Conservation (phyloP, 192 early-diverging fungal genomes). For the Umbelopsis ramanniana region DNA sequence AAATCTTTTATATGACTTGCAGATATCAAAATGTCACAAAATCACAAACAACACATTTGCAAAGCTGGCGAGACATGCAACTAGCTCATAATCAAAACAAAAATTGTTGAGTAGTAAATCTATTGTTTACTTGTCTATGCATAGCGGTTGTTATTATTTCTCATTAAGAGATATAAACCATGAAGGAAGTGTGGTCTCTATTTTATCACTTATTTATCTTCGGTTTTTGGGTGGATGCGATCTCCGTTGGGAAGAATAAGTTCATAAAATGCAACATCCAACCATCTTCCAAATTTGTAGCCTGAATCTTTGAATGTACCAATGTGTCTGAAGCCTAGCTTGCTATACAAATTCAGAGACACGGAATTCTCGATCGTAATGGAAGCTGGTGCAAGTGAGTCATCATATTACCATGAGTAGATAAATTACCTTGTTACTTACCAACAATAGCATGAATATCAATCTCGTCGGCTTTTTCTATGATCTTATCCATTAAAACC, state of each 20-base stretch:
- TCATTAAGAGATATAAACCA: background rate
- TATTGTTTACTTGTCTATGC: background rate
- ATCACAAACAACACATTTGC: background rate
- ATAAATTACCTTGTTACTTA: conserved; percentile 23
- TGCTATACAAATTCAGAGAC: conserved; percentile 41
- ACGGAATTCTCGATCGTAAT: conserved; percentile 51
- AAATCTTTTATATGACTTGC: no score
- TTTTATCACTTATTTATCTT: background rate
- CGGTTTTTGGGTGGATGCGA: background rate
- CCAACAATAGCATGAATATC: conserved; percentile 53
- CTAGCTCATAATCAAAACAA: background rate
- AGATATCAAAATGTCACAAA: background rate
- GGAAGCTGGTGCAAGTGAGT: conserved; percentile 36
- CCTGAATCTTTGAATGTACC: conserved; percentile 57
- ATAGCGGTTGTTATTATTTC: no score
- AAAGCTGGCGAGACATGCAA: background rate
- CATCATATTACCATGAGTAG: background rate
- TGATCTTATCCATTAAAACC: conserved; percentile 41
- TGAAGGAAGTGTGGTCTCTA: background rate
- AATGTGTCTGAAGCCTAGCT: conserved; percentile 50
- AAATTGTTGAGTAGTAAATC: background rate
- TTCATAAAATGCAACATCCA: conserved; percentile 56
- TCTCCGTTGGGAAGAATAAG: conserved; percentile 31
- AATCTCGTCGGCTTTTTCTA: conserved; percentile 43
- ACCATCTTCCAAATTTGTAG: conserved; percentile 58